phyloP scores from a whole-genome alignment of 2,329 filamentous ascomycete species.

The Verruconis gallopava region DNA sequence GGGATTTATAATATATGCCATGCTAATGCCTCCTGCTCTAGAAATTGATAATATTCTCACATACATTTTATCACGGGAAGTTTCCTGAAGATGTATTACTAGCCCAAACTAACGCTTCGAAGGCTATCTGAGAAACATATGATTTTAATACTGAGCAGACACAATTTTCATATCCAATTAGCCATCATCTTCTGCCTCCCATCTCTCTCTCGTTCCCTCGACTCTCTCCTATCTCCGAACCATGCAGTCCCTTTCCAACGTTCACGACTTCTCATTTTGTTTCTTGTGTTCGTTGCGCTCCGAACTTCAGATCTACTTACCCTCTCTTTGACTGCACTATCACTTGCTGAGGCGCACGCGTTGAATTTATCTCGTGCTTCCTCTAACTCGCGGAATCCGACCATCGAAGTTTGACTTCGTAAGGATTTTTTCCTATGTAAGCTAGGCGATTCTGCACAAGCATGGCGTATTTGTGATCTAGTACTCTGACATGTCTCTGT shows the following conservation, averaged over 20 bases:
- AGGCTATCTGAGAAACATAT: neutral
- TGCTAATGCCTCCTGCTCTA: too few relatives aligned
- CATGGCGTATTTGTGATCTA: neutral
- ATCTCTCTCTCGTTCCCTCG: constrained; percentile 4
- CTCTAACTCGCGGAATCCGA: constrained; percentile 7
- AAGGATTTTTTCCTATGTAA: constrained; percentile 2
- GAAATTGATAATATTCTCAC: too few relatives aligned
- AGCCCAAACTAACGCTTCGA: neutral
- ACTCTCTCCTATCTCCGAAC: constrained; percentile 6
- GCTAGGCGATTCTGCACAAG: neutral
- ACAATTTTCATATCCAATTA: constrained; percentile 10
- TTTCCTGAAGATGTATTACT: neutral
- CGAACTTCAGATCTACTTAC: constrained; percentile 6
- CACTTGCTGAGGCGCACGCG: neutral
- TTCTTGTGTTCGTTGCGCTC: constrained; percentile 1
- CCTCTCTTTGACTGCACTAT: constrained; percentile 1
- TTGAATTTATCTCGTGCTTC: neutral
- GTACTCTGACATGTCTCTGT: constrained; percentile 8
- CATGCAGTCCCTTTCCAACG: constrained; percentile 7
- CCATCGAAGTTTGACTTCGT: neutral
- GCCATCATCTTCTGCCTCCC: constrained; percentile 8
- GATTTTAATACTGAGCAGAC: neutral
- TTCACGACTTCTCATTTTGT: constrained; percentile 8
- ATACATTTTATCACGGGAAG: neutral
- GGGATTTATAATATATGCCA: too few relatives aligned